phyloP scores from a whole-genome alignment of 805 yeast species.

The Candida railenensis region DNA sequence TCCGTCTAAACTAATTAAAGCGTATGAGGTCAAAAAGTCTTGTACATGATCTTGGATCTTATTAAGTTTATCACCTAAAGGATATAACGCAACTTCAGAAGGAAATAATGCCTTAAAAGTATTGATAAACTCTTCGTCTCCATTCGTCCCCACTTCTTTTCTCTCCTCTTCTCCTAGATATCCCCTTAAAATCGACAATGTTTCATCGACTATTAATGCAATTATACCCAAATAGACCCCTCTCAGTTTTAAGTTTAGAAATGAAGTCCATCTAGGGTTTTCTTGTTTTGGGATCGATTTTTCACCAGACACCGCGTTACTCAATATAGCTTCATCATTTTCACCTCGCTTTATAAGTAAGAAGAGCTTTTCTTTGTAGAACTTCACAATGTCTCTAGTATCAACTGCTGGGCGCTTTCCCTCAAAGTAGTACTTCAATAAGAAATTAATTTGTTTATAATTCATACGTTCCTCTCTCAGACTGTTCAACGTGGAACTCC shows the following conservation, averaged over 20 bases:
- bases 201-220: conserved; percentile 30
- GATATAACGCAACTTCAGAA: conserved; percentile 14
- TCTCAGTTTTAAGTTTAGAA: conserved; percentile 16
- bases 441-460: conserved; percentile 23
- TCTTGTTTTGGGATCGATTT: not conserved
- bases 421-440: conserved; percentile 30
- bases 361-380: conserved; percentile 26
- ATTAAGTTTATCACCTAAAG: conserved; percentile 15
- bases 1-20: not conserved
- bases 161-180: conserved; percentile 12
- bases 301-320: conserved; percentile 1
- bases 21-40: conserved; percentile 8
- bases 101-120: conserved; percentile 24
- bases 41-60: conserved; percentile 12
- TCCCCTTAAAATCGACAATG: conserved; percentile 14
- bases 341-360: conserved; percentile 4
- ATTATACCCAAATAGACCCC: conserved; percentile 31
- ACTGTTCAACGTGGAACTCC: conserved; percentile 19
- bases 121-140: not conserved
- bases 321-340: conserved; percentile 14
- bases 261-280: conserved; percentile 15
- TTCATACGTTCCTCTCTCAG: conserved; percentile 13
- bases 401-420: conserved; percentile 12
- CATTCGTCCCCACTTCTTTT: not conserved
- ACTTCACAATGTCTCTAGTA: conserved; percentile 20